Evolutionary conservation across 805 yeast genomes (phyloP), one percentile per base, ranked within the genome.

Genomic region (Candida rishiriensis): DNA sequence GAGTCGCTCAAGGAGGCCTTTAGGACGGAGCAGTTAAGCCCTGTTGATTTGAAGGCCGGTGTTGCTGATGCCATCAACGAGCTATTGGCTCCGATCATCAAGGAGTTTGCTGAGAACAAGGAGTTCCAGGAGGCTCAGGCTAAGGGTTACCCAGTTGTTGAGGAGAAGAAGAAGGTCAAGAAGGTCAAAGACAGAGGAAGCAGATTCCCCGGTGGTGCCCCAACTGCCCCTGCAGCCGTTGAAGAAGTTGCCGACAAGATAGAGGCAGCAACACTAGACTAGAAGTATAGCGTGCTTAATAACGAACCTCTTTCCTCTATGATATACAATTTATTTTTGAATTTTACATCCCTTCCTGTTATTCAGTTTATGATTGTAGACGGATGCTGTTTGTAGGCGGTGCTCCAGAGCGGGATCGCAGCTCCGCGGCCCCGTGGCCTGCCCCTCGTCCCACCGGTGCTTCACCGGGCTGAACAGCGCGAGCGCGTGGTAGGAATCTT

Each of bases 31-130:
- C 79, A 79, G 61, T 76, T 93, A 56, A 77, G 93, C 32, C 98
- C 99, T 29, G 93, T 88, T 29, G 99, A 93, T 66, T 82, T 93
- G 66, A 93, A 93, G 68, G 67, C 83, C 4, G 99, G 99, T 66
- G 91, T 91, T 42, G 73, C 95, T 39, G 95, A 83, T 56, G 85
- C 85, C 30, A 85, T 93, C 58, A 85, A 88, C 64, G 79, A 65
- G 38, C 72, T 93, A 44, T 76, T 93, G 56, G 90, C 78, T 3
- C 98, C 99, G 45, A 80, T 93, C 46, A 84, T 89, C 63, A 81
- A 77, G 48, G 88, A 79, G 47, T 86, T 70, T 56, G 74, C 69
- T 29, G 64, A 68, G 29, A 78, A 72, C 60, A 70, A 76, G 37
- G 96, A 85, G 54, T 90, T 85, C 71, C 84, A 79, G 66, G 86